Base-by-base conservation (phyloP, 768 basidiomycete genomes). In the Boletellus emodensis region DNA sequence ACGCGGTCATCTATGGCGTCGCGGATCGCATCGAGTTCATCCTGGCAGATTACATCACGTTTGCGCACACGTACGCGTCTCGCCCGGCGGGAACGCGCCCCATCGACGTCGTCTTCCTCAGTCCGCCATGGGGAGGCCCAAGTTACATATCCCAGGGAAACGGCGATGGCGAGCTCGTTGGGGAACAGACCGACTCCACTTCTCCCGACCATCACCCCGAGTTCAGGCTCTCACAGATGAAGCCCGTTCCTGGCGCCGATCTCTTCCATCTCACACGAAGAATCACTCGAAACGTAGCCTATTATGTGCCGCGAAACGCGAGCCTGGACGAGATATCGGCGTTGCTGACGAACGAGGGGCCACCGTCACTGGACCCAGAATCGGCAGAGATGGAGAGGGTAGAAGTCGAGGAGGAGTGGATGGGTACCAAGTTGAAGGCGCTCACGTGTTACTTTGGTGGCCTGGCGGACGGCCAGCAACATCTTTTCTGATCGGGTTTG, bases 391-490 rank as follows among this genome's bases (percentile, higher is more conserved):
- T 68, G 67, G 78, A 94, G 67, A 74, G 68, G 67, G 78, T 95
- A 10, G 95, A 97, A 68, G 79, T 97, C 7, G 94, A 98, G 64
- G 95, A 98, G 68, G 91, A 91, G 65, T 97, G 93, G 94, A 95
- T 91, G 85, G 87, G 92, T 3, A 75, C 75, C 10, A 95, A 95
- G 72, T 69, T 98, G 39, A 98, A 97, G 63, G 95, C 94, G 0
- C 69, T 98, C 46, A 96, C 92, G 1, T 94, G 90, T 65, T 95
- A 96, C 66, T 96, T 86, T 68, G 95, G 95, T 7, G 91, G 91
- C 12, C 71, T 97, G 38, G 87, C 71, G 9, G 65, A 68, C 20
- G 87, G 85, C 3, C 88, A 91, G 60, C 83, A 82, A 47, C 64
- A 78, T 36, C 58, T 84, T 53, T 90, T 83, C 55, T 79, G 55